Evolutionary conservation across 2,329 filamentous ascomycete species (phyloP).

Genomic region (Neofusicoccum cordaticola): DNA sequence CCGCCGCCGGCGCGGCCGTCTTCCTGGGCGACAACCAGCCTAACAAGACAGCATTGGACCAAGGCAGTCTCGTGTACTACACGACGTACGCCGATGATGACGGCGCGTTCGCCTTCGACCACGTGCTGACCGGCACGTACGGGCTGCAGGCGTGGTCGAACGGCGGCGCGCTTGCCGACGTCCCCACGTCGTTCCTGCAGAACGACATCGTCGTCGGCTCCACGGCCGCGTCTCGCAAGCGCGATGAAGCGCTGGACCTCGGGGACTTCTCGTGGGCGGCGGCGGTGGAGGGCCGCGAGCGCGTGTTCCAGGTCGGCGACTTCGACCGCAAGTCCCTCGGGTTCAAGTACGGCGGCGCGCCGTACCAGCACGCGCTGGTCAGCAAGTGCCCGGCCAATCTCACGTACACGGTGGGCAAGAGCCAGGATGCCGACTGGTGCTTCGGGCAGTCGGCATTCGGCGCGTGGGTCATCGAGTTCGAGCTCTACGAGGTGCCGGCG

Average conservation of each 20-base stretch:
- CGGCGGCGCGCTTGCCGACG: conserved; percentile 42
- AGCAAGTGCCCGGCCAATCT: conserved; percentile 46
- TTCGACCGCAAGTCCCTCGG: conserved; percentile 48
- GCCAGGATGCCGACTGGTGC: conserved; percentile 47
- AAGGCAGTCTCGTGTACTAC: conserved; percentile 50
- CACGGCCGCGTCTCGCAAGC: conserved; percentile 20
- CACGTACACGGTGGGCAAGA: conserved; percentile 44
- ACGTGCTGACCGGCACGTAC: conserved; percentile 47
- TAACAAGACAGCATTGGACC: conserved; percentile 46
- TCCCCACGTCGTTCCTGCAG: conserved; percentile 44
- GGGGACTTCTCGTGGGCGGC: neutral
- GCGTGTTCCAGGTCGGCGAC: conserved; percentile 50
- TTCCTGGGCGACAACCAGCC: conserved; percentile 51
- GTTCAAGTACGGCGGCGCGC: conserved; percentile 44
- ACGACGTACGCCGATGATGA: conserved; percentile 44
- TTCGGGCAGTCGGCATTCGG: conserved; percentile 45
- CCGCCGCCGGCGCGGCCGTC: conserved; percentile 48
- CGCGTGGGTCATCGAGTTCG: conserved; percentile 33
- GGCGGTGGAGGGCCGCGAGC: conserved; percentile 25
- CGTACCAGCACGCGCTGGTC: conserved; percentile 47
- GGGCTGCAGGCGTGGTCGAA: conserved; percentile 52
- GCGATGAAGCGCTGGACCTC: neutral
- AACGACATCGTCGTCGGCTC: conserved; percentile 42
- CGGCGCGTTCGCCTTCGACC: conserved; percentile 44
- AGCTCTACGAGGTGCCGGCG: conserved; percentile 29